Evolutionary conservation across 495 filamentous ascomycete species (phyloP), one percentile per base, ranked within the genome.

Genomic region (Lophium mytilinum): DNA sequence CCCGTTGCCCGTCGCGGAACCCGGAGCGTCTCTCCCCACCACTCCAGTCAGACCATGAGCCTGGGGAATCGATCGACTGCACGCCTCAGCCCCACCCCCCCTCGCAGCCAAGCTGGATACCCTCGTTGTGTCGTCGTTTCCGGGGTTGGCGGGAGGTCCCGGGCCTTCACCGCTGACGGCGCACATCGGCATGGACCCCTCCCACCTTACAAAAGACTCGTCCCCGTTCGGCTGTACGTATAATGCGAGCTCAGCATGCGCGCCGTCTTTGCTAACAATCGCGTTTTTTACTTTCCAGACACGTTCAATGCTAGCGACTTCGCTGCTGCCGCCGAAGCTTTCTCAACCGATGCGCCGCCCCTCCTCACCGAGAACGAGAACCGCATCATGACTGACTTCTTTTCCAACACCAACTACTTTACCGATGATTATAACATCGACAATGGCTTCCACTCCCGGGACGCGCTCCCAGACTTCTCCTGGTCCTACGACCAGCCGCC

Each of bases 171-270:
- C 48, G 43, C 37, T 39, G 55, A 30, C 49, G 49, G 10, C 18
- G 15, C 21, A 17, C 15, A 8, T 37, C 33, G 56, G 52, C 52
- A 64, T 64, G 61, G 56, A 64, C 56, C 9, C 18, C 14, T 48
- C 45, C 21, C 45, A 48, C 33, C 45, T 9, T 48, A 24, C 45
- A n/a, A 55, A 56, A 39, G 56, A 46, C 12, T 37, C 52, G 11
- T 36, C 18, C 11, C 61, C 61, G 1, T 64, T 64, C 52, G 61
- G 61, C 1, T 64, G 61, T 60, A 53, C 8, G 56, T 37, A n/a
- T 18, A 12, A 15, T 21, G 42, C 24, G 24, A 30, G 24, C 24
- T 30, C 24, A 30, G 24, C 24, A 30, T 30, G 24, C 24, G 24
- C 24, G 24, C 24, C 24, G 24, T 30, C 24, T 30, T 30, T 30